These are phyloP conservation scores for Iris macrosiphon DNA, from an alignment of 106 monocot species.

Conservation along the genomic window DNA sequence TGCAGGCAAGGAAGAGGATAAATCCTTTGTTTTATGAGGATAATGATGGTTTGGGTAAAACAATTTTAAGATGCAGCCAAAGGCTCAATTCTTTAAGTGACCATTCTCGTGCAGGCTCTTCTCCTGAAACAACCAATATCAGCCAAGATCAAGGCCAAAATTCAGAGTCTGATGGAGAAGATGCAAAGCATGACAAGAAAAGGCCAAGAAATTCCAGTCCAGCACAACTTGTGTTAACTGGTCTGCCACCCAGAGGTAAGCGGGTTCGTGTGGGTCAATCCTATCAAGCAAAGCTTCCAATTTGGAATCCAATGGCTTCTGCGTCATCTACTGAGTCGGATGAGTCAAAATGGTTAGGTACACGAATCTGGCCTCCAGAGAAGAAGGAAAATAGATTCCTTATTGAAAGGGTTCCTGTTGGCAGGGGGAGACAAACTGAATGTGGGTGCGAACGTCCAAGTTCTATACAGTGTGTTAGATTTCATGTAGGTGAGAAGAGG, in stretches of 20 bases:
- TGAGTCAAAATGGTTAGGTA: conserved; percentile 61
- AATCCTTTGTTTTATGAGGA: conserved; percentile 23
- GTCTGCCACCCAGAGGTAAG: neutral
- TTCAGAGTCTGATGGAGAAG: neutral
- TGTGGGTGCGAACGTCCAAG: conserved; percentile 44
- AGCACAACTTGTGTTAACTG: conserved; percentile 1
- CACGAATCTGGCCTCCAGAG: conserved; percentile 53
- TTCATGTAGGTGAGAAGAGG: conserved; percentile 74
- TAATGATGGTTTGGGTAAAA: neutral
- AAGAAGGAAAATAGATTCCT: conserved; percentile 6
- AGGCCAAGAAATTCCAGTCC: conserved; percentile 6
- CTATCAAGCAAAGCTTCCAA: conserved; percentile 44
- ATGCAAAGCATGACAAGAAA: neutral
- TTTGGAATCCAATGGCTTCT: conserved; percentile 24
- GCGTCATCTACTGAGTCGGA: conserved; percentile 16
- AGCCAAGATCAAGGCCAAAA: conserved; percentile 4
- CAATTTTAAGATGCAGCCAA: conserved; percentile 23
- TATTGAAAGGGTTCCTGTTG: conserved; percentile 7
- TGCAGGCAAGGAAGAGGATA: conserved; percentile 42
- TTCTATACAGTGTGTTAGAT: conserved; percentile 62
- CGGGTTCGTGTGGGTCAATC: conserved; percentile 17
- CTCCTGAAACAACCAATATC: conserved; percentile 6
- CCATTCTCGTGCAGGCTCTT: conserved; percentile 10
- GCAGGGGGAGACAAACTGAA: conserved; percentile 35
- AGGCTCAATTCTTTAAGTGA: conserved; percentile 12